phyloP scores from a whole-genome alignment of 139 green algal species.

The Pycnococcus provasolii region DNA sequence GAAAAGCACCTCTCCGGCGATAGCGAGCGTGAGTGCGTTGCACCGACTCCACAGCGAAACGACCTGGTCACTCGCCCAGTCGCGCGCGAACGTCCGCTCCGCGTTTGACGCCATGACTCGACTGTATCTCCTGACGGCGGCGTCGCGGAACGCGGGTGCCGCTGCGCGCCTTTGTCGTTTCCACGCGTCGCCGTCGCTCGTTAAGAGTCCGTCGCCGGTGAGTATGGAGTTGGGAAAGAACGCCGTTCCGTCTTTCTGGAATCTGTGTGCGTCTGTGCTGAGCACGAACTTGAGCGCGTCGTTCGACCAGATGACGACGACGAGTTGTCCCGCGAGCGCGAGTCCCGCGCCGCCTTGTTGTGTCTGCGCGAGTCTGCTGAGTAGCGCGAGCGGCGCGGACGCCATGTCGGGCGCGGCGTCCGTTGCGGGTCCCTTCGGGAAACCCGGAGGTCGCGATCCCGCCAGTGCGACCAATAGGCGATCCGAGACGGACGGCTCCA shows the following conservation, averaged over 20 bases:
- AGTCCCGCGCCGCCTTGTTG: slow-evolving; percentile 55
- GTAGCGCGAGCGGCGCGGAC: slow-evolving; percentile 49
- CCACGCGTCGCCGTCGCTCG: slow-evolving; percentile 66
- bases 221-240: slow-evolving; percentile 76
- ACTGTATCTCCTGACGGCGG: slow-evolving; percentile 36
- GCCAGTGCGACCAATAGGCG: too few species aligned
- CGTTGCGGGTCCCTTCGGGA: slow-evolving; percentile 43
- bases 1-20: slow-evolving; percentile 70
- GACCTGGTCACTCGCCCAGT: not conserved
- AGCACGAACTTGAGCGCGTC: slow-evolving; percentile 35
- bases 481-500: too few species aligned
- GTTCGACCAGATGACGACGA: slow-evolving; percentile 56
- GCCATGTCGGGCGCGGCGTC: slow-evolving; percentile 53
- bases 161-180: slow-evolving; percentile 60
- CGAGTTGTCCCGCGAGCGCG: slow-evolving; percentile 60
- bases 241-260: slow-evolving; percentile 56
- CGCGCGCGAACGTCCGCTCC: not conserved
- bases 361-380: slow-evolving; percentile 24
- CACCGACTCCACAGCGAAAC: not conserved
- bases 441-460: slow-evolving; percentile 2
- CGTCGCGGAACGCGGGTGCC: slow-evolving; percentile 67
- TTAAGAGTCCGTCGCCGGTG: slow-evolving; percentile 52
- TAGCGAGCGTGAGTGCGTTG: slow-evolving; percentile 54
- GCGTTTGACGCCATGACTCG: not conserved
- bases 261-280: slow-evolving; percentile 22